Conservation (phyloP, 2,329 filamentous ascomycete genomes). For the Penicillium hordei region DNA sequence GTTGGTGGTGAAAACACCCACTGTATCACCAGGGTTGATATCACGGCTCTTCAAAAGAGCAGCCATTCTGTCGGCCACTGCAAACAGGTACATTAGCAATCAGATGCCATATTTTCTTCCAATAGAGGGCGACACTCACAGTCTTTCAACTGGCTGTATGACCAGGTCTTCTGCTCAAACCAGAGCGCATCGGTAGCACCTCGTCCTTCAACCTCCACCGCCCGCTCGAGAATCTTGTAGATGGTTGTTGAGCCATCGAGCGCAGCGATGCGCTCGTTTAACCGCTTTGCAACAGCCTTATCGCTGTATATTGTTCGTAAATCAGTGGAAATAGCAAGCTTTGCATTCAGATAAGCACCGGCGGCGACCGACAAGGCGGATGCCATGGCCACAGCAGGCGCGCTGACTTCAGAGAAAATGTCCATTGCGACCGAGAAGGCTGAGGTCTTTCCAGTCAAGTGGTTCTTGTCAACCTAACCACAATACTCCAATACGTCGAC, state of each 20-base stretch:
- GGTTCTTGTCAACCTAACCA: not conserved
- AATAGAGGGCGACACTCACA: constrained; percentile 30
- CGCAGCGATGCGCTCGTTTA: constrained; percentile 37
- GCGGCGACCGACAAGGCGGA: constrained; percentile 39
- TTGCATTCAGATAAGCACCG: constrained; percentile 47
- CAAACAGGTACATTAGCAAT: constrained; percentile 7
- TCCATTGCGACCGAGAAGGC: constrained; percentile 24
- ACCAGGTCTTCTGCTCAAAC: constrained; percentile 52
- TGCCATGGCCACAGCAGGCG: constrained; percentile 33
- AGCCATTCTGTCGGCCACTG: constrained; percentile 49
- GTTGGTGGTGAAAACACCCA: constrained; percentile 51
- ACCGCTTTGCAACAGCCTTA: constrained; percentile 33
- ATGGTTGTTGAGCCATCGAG: constrained; percentile 43
- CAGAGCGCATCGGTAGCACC: constrained; percentile 46
- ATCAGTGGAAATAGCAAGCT: constrained; percentile 44
- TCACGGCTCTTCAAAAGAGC: constrained; percentile 41
- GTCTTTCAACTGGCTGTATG: constrained; percentile 46
- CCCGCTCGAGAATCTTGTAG: constrained; percentile 46
- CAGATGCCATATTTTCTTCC: not conserved
- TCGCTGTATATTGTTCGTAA: constrained; percentile 38
- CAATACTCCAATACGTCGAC: not conserved
- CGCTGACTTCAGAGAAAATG: constrained; percentile 29
- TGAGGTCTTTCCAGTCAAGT: not conserved
- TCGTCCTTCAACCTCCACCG: constrained; percentile 41
- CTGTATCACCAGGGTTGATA: constrained; percentile 42